These are phyloP conservation scores for Rhodotorula sp. DNA, from an alignment of 1,284 basidiomycete genomes.

Conservation along the genomic window DNA sequence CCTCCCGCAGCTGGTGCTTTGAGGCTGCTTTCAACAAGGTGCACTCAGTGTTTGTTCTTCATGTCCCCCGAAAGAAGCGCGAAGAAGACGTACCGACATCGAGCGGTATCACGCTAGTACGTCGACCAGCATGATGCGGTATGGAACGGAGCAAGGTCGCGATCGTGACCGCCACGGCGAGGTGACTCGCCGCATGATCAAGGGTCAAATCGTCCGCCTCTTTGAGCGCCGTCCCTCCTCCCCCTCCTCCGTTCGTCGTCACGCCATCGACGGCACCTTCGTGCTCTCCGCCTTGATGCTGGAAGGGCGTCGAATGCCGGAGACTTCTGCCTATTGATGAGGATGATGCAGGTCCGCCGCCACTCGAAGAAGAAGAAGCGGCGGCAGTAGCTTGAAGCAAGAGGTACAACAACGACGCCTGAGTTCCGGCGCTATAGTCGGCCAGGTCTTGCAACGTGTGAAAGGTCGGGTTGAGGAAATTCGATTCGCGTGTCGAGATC, in stretches of 20 bases:
- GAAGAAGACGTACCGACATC: slow-evolving; percentile 30
- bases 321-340: neutral
- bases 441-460: slow-evolving; percentile 37
- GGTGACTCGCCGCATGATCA: slow-evolving; percentile 43
- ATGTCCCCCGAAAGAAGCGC: neutral
- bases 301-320: slow-evolving; percentile 29
- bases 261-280: neutral
- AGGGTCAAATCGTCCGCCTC: slow-evolving; percentile 34
- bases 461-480: slow-evolving; percentile 41
- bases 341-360: too few species aligned
- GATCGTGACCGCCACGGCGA: slow-evolving; percentile 41
- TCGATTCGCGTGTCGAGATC: slow-evolving; percentile 37
- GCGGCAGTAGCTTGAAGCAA: slow-evolving; percentile 34
- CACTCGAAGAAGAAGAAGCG: too few species aligned
- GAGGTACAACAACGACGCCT: slow-evolving; percentile 39
- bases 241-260: too few species aligned
- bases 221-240: neutral
- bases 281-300: slow-evolving; percentile 36
- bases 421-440: slow-evolving; percentile 39
- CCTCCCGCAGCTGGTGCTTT: slow-evolving; percentile 29
- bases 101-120: slow-evolving; percentile 40
- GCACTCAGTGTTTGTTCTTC: too few species aligned
- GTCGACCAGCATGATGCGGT: slow-evolving; percentile 38
- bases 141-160: slow-evolving; percentile 38
- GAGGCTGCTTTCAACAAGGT: slow-evolving; percentile 15